Conservation (phyloP, 148 eudicot species). For the Polygonum maritimum region DNA sequence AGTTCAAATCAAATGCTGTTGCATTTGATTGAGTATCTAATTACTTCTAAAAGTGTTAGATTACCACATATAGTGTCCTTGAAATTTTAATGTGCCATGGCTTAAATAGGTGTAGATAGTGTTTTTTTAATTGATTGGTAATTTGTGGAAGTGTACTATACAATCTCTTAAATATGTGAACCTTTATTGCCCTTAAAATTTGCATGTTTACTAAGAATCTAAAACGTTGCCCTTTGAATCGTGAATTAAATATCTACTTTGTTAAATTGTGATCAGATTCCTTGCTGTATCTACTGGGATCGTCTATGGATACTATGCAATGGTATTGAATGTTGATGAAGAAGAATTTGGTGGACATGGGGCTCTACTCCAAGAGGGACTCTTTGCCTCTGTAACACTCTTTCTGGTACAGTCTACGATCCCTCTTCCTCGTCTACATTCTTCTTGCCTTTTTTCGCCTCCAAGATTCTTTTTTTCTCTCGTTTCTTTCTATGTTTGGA, state of each 20-base stretch:
- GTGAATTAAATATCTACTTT: slow-evolving; percentile 34
- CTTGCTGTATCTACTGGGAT: slow-evolving; percentile 64
- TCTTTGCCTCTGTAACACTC: slow-evolving; percentile 82
- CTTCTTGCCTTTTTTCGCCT: not conserved
- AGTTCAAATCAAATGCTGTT: not conserved
- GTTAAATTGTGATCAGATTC: slow-evolving; percentile 35
- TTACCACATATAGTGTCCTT: not conserved
- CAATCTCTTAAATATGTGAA: not conserved
- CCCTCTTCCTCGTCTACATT: not conserved
- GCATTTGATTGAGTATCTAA: not conserved
- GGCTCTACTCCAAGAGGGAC: slow-evolving; percentile 95
- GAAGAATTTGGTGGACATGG: slow-evolving; percentile 97
- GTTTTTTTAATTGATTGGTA: not conserved
- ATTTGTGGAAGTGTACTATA: not conserved
- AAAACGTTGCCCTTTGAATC: not conserved
- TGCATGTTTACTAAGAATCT: not conserved
- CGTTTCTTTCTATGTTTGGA: not conserved
- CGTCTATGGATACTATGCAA: slow-evolving; percentile 77
- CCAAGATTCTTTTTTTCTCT: not conserved
- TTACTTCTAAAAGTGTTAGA: not conserved
- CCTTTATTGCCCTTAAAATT: not conserved
- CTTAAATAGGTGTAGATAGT: not conserved
- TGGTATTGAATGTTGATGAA: slow-evolving; percentile 78
- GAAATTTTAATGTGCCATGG: not conserved
- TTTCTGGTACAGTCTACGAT: slow-evolving; percentile 51